Percentiles rank a stretch among this genome's conserved stretches.
phyloP scores from a whole-genome alignment of 192 early-diverging fungal species.

The Podila minutissima region DNA sequence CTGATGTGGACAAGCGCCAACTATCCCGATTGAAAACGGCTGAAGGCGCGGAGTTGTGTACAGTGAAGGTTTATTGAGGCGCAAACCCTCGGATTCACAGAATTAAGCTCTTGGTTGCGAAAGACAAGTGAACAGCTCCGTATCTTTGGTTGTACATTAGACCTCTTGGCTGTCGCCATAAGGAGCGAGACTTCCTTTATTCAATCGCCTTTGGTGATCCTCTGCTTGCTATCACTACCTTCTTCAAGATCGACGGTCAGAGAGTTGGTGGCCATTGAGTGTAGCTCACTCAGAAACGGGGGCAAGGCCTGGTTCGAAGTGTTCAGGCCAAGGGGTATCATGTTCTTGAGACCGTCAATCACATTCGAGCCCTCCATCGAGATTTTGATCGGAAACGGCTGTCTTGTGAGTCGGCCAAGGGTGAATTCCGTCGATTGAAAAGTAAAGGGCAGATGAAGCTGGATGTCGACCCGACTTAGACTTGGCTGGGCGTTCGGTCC shows the following conservation, averaged over 20 bases:
- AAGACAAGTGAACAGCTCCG: too few species aligned
- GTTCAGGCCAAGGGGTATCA: conserved; percentile 42
- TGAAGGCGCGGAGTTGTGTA: too few species aligned
- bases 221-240: conserved; percentile 3
- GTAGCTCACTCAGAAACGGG: conserved; percentile 44
- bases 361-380: conserved; percentile 54
- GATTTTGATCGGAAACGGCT: conserved; percentile 41
- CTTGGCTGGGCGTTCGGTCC: conserved; percentile 51
- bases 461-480: conserved; percentile 39
- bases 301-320: conserved; percentile 36
- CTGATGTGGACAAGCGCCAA: too few species aligned
- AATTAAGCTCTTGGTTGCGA: too few species aligned
- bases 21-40: too few species aligned
- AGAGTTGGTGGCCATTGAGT: conserved; percentile 42
- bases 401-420: conserved; percentile 13
- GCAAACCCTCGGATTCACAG: too few species aligned
- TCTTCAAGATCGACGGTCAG: conserved; percentile 36
- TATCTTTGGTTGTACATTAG: too few species aligned
- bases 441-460: conserved; percentile 33
- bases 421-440: conserved; percentile 4
- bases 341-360: conserved; percentile 52
- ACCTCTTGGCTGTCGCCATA: too few species aligned
- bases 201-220: conserved; percentile 5
- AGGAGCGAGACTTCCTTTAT: too few species aligned
- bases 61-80: too few species aligned